Conservation (phyloP, 1,284 basidiomycete species). For the Phlebopus sp. region DNA sequence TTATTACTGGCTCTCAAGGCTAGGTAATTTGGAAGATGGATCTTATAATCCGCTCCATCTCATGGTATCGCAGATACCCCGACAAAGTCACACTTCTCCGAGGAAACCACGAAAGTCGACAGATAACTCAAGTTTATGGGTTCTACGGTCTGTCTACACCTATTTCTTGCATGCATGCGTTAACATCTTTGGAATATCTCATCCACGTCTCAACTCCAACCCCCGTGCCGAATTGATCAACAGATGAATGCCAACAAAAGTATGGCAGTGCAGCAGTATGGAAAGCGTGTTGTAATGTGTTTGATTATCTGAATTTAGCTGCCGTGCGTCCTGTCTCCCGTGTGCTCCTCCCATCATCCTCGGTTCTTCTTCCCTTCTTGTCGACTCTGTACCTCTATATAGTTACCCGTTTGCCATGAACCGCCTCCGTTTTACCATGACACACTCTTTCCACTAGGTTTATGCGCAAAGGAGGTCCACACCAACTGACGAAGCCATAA, state of each 20-base stretch:
- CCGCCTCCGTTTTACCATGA: neutral
- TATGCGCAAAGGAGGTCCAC: neutral
- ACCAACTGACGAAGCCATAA: neutral
- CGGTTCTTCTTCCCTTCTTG: neutral
- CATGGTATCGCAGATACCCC: constrained; percentile 65
- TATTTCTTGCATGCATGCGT: neutral
- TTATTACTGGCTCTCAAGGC: constrained; percentile 89
- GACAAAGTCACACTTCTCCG: constrained; percentile 88
- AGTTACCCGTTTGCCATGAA: no score
- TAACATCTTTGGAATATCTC: neutral
- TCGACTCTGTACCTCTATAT: no score
- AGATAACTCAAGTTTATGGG: constrained; percentile 97
- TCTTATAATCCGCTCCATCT: constrained; percentile 2
- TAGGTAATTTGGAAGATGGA: constrained; percentile 47
- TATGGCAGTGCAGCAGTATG: constrained; percentile 93
- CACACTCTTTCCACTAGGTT: neutral
- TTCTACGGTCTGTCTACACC: constrained; percentile 76
- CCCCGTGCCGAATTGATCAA: neutral
- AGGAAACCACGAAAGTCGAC: constrained; percentile 94
- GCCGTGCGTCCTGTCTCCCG: constrained; percentile 56
- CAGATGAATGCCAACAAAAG: constrained; percentile 96
- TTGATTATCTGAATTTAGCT: constrained; percentile 92
- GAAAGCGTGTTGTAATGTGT: constrained; percentile 95
- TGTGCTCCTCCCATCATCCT: neutral
- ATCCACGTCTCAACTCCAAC: neutral